Conservation (phyloP, 1,139 yeast genomes). For the Zygotorulaspora mrakii region DNA sequence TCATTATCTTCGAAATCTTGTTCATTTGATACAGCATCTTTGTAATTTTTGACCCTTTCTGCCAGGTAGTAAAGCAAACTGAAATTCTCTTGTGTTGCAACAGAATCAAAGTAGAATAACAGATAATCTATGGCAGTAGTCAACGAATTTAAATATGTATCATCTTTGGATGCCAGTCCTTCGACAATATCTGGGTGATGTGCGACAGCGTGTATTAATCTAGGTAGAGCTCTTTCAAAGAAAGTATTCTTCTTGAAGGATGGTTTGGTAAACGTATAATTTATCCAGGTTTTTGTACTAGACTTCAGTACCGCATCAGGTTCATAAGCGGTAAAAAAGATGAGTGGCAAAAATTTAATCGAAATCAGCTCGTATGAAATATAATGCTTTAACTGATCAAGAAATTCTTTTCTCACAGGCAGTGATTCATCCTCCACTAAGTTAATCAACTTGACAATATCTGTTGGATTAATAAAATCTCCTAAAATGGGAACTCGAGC, state of each 20-base stretch:
- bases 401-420: conserved; percentile 53
- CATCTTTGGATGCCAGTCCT: conserved; percentile 37
- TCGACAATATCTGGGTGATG: conserved; percentile 69
- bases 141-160: conserved; percentile 41
- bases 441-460: conserved; percentile 51
- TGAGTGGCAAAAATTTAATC: conserved; percentile 60
- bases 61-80: conserved; percentile 73
- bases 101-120: conserved; percentile 54
- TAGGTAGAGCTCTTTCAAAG: conserved; percentile 61
- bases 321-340: conserved; percentile 76
- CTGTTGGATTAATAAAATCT: conserved; percentile 49
- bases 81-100: conserved; percentile 64
- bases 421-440: conserved; percentile 65
- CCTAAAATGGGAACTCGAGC: conserved; percentile 56
- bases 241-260: conserved; percentile 43
- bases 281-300: conserved; percentile 67
- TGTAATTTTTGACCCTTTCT: conserved; percentile 74
- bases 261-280: conserved; percentile 51
- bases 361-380: conserved; percentile 55
- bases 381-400: conserved; percentile 50
- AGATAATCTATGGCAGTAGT: conserved; percentile 57
- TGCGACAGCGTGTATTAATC: conserved; percentile 66
- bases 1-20: conserved; percentile 30
- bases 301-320: conserved; percentile 51
- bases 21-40: conserved; percentile 49